These are phyloP conservation scores for Spinacia oleracea DNA, from an alignment of 179 eudicot genomes.

Conservation along the genomic window DNA sequence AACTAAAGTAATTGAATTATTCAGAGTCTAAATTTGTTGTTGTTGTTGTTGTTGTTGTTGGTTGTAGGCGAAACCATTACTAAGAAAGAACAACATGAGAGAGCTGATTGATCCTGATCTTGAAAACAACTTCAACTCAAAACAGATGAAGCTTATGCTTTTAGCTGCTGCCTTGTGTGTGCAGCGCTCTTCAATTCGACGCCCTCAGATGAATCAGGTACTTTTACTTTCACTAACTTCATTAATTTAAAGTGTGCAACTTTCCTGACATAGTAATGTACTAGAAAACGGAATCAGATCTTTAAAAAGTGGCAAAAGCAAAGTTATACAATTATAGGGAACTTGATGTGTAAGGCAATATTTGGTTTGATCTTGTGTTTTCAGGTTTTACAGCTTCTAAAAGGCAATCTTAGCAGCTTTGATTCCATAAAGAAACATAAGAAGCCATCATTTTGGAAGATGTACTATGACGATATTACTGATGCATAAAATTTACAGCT, in stretches of 20 bases:
- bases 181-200: slow-evolving; percentile 44
- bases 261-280: neutral
- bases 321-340: neutral
- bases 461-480: slow-evolving; percentile 28
- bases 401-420: slow-evolving; percentile 40
- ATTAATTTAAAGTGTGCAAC: too few relatives aligned
- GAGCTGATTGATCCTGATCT: slow-evolving; percentile 43
- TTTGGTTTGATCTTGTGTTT: neutral
- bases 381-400: slow-evolving; percentile 44
- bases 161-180: slow-evolving; percentile 47
- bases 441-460: slow-evolving; percentile 41
- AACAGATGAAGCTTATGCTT: slow-evolving; percentile 43
- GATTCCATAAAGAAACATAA: slow-evolving; percentile 39
- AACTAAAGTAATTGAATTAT: neutral
- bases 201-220: slow-evolving; percentile 49
- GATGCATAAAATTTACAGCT: slow-evolving; percentile 15
- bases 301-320: neutral
- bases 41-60: too few relatives aligned
- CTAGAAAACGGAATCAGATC: neutral
- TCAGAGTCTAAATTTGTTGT: too few relatives aligned
- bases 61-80: slow-evolving; percentile 47
- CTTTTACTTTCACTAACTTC: too few relatives aligned
- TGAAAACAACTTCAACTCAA: slow-evolving; percentile 24
- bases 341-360: slow-evolving; percentile 4
- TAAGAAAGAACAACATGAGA: slow-evolving; percentile 37